A percentile compares a stretch with the other conserved stretches of the same genome.
Conservation (phyloP, 2,329 filamentous ascomycete genomes). For the Hymenoscyphus fraxineus region DNA sequence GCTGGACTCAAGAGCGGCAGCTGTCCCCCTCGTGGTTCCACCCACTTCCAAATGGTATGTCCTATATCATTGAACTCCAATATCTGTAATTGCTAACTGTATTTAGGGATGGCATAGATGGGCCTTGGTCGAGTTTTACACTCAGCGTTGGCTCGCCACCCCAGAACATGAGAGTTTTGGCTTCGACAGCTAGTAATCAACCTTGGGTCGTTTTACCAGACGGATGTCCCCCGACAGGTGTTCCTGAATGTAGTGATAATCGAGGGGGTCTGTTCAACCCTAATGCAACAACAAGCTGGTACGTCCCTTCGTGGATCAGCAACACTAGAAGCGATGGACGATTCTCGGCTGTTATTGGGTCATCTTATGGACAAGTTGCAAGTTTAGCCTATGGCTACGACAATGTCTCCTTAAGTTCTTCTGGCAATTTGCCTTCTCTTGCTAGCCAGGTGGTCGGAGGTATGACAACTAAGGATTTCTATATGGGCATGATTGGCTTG, state of each 20-base stretch:
- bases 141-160: slow-evolving; percentile 38
- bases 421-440: slow-evolving; percentile 18
- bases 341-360: slow-evolving; percentile 23
- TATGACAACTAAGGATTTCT: slow-evolving; percentile 33
- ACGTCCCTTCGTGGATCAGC: slow-evolving; percentile 11
- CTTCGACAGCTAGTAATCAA: slow-evolving; percentile 37
- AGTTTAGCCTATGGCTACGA: slow-evolving; percentile 27
- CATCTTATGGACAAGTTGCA: slow-evolving; percentile 16
- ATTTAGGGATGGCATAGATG: slow-evolving; percentile 32
- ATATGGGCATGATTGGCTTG: slow-evolving; percentile 27
- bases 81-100: not conserved
- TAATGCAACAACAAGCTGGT: slow-evolving; percentile 38
- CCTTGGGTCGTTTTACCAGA: slow-evolving; percentile 26
- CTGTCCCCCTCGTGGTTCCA: slow-evolving; percentile 21
- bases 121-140: slow-evolving; percentile 41
- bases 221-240: slow-evolving; percentile 20
- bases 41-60: slow-evolving; percentile 22
- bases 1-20: slow-evolving; percentile 9
- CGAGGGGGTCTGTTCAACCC: slow-evolving; percentile 37
- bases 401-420: slow-evolving; percentile 20
- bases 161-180: slow-evolving; percentile 38
- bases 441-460: slow-evolving; percentile 26
- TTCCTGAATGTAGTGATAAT: slow-evolving; percentile 35
- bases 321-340: not conserved
- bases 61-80: not conserved